Percentiles rank a stretch among this genome's conserved stretches.
phyloP scores from a whole-genome alignment of 768 basidiomycete genomes.

The Wakefieldia striispora region DNA sequence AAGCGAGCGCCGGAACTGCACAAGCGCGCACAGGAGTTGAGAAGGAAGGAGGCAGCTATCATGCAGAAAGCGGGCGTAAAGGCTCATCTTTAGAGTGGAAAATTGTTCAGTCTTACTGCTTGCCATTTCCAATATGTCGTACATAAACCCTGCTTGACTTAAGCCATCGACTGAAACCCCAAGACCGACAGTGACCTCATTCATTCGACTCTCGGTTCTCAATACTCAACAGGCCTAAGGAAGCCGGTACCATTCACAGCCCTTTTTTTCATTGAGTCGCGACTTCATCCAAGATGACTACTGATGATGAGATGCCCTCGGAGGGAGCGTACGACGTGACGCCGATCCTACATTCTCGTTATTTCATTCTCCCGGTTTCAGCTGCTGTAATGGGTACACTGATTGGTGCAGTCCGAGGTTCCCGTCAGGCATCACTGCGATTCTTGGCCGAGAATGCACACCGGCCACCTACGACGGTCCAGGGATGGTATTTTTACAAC shows the following conservation, averaged over 20 bases:
- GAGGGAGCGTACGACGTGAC: slow-evolving; percentile 27
- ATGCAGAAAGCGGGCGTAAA: slow-evolving; percentile 62
- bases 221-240: no score
- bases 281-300: slow-evolving; percentile 16
- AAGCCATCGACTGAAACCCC: neutral
- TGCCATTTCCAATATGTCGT: no score
- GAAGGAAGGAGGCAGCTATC: slow-evolving; percentile 59
- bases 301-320: slow-evolving; percentile 2
- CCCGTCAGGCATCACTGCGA: slow-evolving; percentile 65
- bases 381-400: slow-evolving; percentile 61
- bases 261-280: neutral
- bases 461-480: slow-evolving; percentile 76
- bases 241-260: neutral
- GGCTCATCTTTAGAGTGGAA: slow-evolving; percentile 43
- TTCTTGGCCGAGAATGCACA: slow-evolving; percentile 95
- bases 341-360: slow-evolving; percentile 41
- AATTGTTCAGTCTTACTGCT: no score
- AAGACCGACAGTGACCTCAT: neutral
- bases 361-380: slow-evolving; percentile 59
- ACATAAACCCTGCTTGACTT: no score
- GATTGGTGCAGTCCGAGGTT: slow-evolving; percentile 73
- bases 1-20: slow-evolving; percentile 66
- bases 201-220: neutral
- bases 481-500: slow-evolving; percentile 95
- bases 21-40: slow-evolving; percentile 51